Percentiles rank a stretch among this genome's conserved stretches.
Conservation (phyloP, 192 early-diverging fungal genomes). For the Linnemannia schmuckeri region DNA sequence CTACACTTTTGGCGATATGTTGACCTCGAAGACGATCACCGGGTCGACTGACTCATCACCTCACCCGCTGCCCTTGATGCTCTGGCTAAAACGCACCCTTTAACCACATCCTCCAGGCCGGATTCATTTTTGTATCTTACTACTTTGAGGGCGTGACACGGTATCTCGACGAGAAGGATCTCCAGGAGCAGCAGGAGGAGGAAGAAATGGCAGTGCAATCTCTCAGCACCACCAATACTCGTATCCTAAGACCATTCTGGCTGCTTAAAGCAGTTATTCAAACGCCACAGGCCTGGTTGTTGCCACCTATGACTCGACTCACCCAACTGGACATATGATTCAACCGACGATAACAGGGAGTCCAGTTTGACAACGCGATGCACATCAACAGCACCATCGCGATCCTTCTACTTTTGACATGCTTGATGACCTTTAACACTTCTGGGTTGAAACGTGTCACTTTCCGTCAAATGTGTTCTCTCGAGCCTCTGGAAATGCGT, state of each 20-base stretch:
- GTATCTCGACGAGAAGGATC: neutral
- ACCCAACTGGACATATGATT: neutral
- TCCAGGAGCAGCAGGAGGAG: neutral
- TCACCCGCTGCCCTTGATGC: neutral
- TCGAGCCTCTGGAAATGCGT: neutral
- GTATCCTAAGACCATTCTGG: neutral
- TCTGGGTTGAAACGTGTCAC: neutral
- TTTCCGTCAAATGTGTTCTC: neutral
- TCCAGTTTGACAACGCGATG: neutral
- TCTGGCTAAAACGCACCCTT: neutral
- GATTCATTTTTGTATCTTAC: neutral
- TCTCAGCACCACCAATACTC: neutral
- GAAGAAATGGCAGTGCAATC: neutral
- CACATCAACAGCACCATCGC: neutral
- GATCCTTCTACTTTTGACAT: neutral
- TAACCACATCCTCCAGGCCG: neutral
- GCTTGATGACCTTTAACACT: neutral
- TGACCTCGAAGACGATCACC: neutral
- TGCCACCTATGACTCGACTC: constrained; percentile 2
- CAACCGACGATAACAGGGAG: neutral
- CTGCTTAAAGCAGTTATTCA: neutral
- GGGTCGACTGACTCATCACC: neutral
- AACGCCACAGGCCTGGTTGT: neutral
- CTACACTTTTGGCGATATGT: neutral
- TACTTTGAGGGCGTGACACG: neutral